Conservation (phyloP, 2,329 filamentous ascomycete genomes). For the Helicocarpus griseus region DNA sequence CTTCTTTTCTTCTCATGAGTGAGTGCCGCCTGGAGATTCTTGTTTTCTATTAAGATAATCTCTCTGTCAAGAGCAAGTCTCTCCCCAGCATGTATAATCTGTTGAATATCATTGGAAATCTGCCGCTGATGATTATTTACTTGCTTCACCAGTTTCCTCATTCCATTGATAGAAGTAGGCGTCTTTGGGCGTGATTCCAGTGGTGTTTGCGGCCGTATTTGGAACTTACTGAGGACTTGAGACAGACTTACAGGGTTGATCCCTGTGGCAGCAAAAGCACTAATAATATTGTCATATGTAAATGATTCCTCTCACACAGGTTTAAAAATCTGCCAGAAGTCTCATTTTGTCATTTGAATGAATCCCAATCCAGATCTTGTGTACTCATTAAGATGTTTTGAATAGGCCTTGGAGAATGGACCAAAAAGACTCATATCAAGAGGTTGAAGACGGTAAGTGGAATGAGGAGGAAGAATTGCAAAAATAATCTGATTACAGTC, state of each 20-base stretch:
- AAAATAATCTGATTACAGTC: too few relatives aligned
- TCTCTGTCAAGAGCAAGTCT: conserved; percentile 1
- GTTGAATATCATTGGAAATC: neutral
- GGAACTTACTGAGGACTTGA: neutral
- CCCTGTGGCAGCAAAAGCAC: neutral
- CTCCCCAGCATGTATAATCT: neutral
- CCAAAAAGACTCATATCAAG: too few relatives aligned
- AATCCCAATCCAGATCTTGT: neutral
- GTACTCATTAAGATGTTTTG: neutral
- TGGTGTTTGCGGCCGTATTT: neutral
- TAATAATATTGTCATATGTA: conserved; percentile 3
- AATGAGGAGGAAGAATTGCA: too few relatives aligned
- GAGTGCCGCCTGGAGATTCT: neutral
- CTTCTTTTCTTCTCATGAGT: neutral
- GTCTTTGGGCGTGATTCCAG: neutral
- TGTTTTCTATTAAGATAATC: conserved; percentile 1
- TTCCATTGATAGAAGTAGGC: neutral
- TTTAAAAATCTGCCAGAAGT: conserved; percentile 4
- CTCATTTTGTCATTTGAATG: conserved; percentile 1
- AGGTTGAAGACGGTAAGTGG: too few relatives aligned
- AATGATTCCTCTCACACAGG: neutral
- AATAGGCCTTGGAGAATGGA: neutral
- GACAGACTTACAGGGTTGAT: conserved; percentile 1
- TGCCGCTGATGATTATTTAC: neutral
- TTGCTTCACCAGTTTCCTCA: neutral